phyloP scores from a whole-genome alignment of 2,329 filamentous ascomycete genomes.

The Macrophomina phaseolina region DNA sequence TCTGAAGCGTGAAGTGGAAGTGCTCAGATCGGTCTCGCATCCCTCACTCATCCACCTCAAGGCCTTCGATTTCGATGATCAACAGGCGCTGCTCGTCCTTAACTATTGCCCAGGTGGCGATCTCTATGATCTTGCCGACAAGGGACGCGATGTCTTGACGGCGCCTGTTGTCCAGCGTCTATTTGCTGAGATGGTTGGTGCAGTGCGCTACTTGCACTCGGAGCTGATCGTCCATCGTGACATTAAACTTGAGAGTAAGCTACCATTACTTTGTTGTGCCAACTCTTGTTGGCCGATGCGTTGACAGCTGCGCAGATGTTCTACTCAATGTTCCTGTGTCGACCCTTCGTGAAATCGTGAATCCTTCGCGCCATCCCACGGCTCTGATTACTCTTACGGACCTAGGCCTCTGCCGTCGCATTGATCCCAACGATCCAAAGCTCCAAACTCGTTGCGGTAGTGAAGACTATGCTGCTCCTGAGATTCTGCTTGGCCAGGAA shows the following conservation, averaged over 20 bases:
- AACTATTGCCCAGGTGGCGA: constrained; percentile 95
- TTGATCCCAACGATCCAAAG: constrained; percentile 79
- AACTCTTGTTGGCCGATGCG: constrained; percentile 30
- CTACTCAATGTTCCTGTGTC: constrained; percentile 80
- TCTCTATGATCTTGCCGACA: constrained; percentile 87
- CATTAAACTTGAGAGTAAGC: constrained; percentile 95
- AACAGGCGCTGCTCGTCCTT: constrained; percentile 81
- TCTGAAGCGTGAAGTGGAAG: constrained; percentile 91
- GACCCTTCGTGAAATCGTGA: constrained; percentile 66
- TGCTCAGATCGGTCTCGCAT: constrained; percentile 85
- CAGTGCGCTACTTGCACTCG: constrained; percentile 83
- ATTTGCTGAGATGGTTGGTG: constrained; percentile 86
- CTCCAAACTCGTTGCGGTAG: constrained; percentile 94
- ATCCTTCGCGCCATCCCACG: constrained; percentile 79
- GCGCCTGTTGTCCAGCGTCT: constrained; percentile 78
- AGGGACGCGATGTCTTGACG: constrained; percentile 70
- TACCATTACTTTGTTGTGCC: constrained; percentile 32
- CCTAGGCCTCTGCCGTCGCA: constrained; percentile 83
- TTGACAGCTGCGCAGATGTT: constrained; percentile 67
- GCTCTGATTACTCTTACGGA: constrained; percentile 90
- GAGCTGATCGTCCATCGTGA: constrained; percentile 92
- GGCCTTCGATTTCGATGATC: constrained; percentile 85
- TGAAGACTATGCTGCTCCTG: constrained; percentile 95
- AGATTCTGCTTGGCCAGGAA: constrained; percentile 92
- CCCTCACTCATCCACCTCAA: constrained; percentile 90